These are phyloP conservation scores for Salix udensis DNA, from an alignment of 345 rosid species.

Conservation along the genomic window DNA sequence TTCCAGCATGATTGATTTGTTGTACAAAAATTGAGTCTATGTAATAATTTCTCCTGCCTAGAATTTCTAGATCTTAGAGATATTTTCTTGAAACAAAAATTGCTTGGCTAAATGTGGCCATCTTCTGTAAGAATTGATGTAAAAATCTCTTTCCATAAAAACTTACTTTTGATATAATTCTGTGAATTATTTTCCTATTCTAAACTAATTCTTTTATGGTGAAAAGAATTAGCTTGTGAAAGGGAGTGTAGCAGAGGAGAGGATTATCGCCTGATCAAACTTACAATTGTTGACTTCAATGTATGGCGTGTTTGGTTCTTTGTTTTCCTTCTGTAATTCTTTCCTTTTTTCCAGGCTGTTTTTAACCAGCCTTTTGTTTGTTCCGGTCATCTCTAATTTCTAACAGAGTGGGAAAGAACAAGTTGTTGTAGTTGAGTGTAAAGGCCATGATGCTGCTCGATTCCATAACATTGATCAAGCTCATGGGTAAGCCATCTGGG, in stretches of 20 bases:
- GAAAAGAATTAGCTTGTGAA: slow-evolving; percentile 74
- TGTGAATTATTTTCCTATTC: not conserved
- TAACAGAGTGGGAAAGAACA: slow-evolving; percentile 68
- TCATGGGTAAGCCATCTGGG: slow-evolving; percentile 57
- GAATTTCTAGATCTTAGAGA: no score
- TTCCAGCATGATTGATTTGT: no score
- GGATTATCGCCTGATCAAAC: slow-evolving; percentile 84
- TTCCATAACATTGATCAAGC: slow-evolving; percentile 68
- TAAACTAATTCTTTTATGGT: slow-evolving; percentile 9
- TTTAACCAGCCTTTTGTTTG: not conserved
- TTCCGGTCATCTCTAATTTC: not conserved
- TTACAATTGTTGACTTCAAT: slow-evolving; percentile 67
- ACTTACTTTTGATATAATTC: not conserved
- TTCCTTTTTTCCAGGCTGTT: not conserved
- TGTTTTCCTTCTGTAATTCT: not conserved
- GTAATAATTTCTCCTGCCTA: no score
- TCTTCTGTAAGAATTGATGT: no score
- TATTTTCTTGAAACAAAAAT: no score
- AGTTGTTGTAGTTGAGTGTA: slow-evolving; percentile 75
- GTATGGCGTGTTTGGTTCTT: slow-evolving; percentile 30
- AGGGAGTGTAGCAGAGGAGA: slow-evolving; percentile 94
- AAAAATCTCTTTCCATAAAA: not conserved
- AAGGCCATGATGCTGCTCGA: slow-evolving; percentile 93
- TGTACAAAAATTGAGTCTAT: no score
- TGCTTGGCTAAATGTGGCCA: no score